Conservation (phyloP, 495 filamentous ascomycete species). For the Penicillium daleae region DNA sequence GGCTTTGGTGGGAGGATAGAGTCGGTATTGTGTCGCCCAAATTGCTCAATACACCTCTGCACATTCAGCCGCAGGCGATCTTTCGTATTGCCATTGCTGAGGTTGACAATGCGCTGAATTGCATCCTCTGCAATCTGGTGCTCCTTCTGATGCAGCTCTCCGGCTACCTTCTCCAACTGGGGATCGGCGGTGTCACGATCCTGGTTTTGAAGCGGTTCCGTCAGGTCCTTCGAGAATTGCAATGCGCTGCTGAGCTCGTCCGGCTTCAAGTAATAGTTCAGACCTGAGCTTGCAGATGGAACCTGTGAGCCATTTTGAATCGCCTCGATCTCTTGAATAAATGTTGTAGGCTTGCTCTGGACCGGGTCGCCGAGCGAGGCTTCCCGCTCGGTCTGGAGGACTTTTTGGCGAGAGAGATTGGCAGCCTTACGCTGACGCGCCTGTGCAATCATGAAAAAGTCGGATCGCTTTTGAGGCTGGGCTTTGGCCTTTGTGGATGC, state of each 20-base stretch:
- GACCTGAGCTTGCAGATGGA: constrained; percentile 37
- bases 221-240: constrained; percentile 63
- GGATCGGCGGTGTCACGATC: constrained; percentile 49
- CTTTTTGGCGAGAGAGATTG: constrained; percentile 72
- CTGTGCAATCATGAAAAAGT: constrained; percentile 59
- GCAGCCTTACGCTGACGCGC: constrained; percentile 77
- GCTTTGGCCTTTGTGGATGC: constrained; percentile 41
- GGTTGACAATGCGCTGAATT: constrained; percentile 71
- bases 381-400: constrained; percentile 63
- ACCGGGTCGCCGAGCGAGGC: constrained; percentile 73
- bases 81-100: constrained; percentile 74
- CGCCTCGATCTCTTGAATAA: constrained; percentile 78
- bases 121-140: constrained; percentile 57
- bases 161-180: constrained; percentile 38
- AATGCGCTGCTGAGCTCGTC: constrained; percentile 67
- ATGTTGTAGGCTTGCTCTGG: constrained; percentile 75
- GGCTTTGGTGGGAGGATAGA: constrained; percentile 59
- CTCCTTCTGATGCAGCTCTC: constrained; percentile 33
- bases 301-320: constrained; percentile 35
- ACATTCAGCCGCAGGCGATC: constrained; percentile 80
- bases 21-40: constrained; percentile 94
- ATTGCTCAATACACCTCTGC: constrained; percentile 79
- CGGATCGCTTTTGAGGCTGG: constrained; percentile 41
- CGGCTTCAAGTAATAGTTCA: constrained; percentile 75
- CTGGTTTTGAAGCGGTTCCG: constrained; percentile 52